Conservation (phyloP, 1,284 basidiomycete species). For the Ganoderma leucocontextum region DNA sequence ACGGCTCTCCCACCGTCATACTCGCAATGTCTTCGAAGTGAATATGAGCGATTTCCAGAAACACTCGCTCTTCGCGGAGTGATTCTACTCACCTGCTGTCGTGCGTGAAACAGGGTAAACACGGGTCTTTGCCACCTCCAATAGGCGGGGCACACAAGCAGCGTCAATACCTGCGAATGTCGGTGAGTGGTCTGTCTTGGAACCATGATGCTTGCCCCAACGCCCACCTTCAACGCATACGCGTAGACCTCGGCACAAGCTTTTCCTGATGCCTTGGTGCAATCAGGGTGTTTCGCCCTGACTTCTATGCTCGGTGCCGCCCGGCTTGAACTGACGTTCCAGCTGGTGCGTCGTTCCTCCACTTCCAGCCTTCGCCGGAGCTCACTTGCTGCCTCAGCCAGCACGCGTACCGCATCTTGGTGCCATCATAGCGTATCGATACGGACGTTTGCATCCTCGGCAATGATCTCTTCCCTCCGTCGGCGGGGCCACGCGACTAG, state of each 20-base stretch:
- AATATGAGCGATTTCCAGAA: background rate
- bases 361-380: background rate
- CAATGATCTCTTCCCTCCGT: background rate
- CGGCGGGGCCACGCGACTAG: background rate
- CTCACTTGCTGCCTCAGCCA: conserved; percentile 3
- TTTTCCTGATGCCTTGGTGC: background rate
- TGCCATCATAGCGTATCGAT: background rate
- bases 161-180: background rate
- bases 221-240: background rate
- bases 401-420: background rate
- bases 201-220: background rate
- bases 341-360: background rate
- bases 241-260: background rate
- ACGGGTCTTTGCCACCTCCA: background rate
- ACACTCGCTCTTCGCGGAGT: background rate
- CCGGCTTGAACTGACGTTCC: background rate
- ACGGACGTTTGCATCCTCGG: background rate
- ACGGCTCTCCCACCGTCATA: background rate
- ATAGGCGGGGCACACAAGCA: background rate
- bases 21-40: background rate
- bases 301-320: background rate
- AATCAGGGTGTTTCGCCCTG: background rate
- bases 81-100: background rate
- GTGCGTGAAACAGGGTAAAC: background rate
- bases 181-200: background rate